Percentiles rank a stretch among this genome's conserved stretches.
phyloP scores from a whole-genome alignment of 2,329 filamentous ascomycete species.

The Monosporascus sp. region DNA sequence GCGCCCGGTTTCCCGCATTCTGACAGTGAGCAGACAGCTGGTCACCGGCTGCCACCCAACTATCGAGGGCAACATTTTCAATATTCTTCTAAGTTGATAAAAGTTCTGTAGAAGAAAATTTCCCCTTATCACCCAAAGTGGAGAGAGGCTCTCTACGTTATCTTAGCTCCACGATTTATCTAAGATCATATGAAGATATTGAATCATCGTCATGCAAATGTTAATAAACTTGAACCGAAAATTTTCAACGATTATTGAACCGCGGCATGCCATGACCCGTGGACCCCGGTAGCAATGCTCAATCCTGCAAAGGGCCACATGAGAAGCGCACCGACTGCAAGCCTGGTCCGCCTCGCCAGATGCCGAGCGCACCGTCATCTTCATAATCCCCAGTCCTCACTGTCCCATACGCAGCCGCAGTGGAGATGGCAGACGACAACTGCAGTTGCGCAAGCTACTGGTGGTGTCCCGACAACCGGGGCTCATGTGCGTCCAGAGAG shows the following conservation, averaged over 20 bases:
- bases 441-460: slow-evolving; percentile 12
- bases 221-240: background rate
- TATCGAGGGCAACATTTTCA: no score
- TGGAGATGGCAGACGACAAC: slow-evolving; percentile 37
- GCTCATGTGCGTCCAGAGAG: slow-evolving; percentile 16
- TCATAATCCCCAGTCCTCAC: slow-evolving; percentile 26
- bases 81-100: no score
- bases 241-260: background rate
- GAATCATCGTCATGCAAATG: background rate
- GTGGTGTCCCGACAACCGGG: background rate
- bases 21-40: no score
- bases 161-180: background rate
- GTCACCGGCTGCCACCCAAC: no score
- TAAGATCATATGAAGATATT: background rate
- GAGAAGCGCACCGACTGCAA: slow-evolving; percentile 35
- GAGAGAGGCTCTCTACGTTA: no score
- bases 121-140: no score
- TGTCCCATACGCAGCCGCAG: slow-evolving; percentile 17
- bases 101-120: no score
- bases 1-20: no score
- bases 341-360: slow-evolving; percentile 47
- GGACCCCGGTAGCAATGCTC: slow-evolving; percentile 31
- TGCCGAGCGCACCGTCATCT: slow-evolving; percentile 36
- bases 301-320: slow-evolving; percentile 31
- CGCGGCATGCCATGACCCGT: slow-evolving; percentile 16